Base-by-base conservation (phyloP, 2,329 filamentous ascomycete genomes). In the Dothistroma septosporum region DNA sequence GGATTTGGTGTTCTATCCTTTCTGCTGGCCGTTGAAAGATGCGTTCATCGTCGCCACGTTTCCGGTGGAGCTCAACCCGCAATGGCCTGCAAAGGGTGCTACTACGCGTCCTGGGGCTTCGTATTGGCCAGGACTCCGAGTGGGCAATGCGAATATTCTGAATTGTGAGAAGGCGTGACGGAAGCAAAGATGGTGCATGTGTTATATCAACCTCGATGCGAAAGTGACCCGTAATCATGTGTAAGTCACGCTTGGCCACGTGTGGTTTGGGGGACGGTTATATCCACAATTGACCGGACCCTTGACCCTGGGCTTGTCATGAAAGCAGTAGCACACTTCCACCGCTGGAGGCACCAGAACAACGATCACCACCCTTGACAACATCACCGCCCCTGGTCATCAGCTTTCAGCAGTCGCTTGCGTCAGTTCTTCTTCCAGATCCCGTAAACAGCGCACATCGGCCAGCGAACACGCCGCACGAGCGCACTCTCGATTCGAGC, bases 401-500 rank as follows among this genome's bases (percentile, higher is more conserved):
- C n/a, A 19, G n/a, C 41, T 44, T 19, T 7, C 41, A n/a, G 14
- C 41, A 50, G 24, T 4, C 47, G 22, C 12, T 28, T 19, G 47
- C 21, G 21, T 14, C 16, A 11, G 14, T n/a, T 48, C 19, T 3
- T 3, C 46, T n/a, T 21, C 22, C 46, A 21, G 11, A 4, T 12
- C 46, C 19, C 19, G 19, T 48, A 11, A n/a, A n/a, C 46, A 32
- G 28, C 21, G 47, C 37, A 14, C 37, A 19, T 2, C 47, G 22
- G 12, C 6, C 11, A 28, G 22, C 22, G 28, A 50, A 32, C 47
- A 32, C 28, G 47, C 22, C 21, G 12, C 22, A 50, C 47, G 41
- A 35, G 33, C 55, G 31, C 48, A 56, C 50, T 24, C 22, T 53
- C 56, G 32, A 55, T 44, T 21, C 50, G 32, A 31, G 28, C 46